phyloP scores from a whole-genome alignment of 495 filamentous ascomycete species.

The Penicillium egyptiacum region DNA sequence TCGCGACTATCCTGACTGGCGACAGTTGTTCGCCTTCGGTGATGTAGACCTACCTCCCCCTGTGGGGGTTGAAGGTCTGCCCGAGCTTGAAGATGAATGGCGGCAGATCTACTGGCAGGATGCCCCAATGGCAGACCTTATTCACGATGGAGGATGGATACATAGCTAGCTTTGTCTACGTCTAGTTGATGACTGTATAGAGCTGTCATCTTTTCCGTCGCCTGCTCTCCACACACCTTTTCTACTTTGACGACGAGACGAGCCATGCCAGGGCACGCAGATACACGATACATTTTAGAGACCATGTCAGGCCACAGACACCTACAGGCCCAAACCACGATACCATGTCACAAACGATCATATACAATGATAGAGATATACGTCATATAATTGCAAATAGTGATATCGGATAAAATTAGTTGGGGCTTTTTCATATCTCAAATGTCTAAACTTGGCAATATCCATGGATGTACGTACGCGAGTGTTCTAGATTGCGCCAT shows the following conservation, averaged over 20 bases:
- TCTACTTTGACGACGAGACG: conserved; percentile 26
- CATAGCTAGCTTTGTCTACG: conserved; percentile 24
- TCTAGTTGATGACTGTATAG: neutral
- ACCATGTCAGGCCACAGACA: conserved; percentile 8
- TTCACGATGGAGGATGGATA: conserved; percentile 46
- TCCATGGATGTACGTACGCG: neutral
- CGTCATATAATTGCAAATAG: conserved; percentile 23
- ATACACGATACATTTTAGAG: conserved; percentile 4
- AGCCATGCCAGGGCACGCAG: conserved; percentile 26
- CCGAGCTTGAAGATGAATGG: conserved; percentile 51
- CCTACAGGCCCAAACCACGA: conserved; percentile 17
- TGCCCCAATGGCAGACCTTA: conserved; percentile 44
- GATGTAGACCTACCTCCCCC: conserved; percentile 44
- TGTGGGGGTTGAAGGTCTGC: conserved; percentile 41
- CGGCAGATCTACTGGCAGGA: conserved; percentile 52
- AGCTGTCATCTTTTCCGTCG: neutral
- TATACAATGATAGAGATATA: conserved; percentile 28
- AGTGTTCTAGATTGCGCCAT: neutral
- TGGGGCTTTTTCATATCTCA: neutral
- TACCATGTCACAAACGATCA: conserved; percentile 28
- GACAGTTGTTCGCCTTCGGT: conserved; percentile 47
- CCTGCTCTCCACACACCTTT: neutral
- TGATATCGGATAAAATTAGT: conserved; percentile 3
- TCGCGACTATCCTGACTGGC: conserved; percentile 47
- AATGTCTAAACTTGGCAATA: neutral